Percentiles rank a stretch among this genome's conserved stretches.
Evolutionary conservation across 192 early-diverging fungal species (phyloP).

Genomic region (Rhizoclosmatium sp.): DNA sequence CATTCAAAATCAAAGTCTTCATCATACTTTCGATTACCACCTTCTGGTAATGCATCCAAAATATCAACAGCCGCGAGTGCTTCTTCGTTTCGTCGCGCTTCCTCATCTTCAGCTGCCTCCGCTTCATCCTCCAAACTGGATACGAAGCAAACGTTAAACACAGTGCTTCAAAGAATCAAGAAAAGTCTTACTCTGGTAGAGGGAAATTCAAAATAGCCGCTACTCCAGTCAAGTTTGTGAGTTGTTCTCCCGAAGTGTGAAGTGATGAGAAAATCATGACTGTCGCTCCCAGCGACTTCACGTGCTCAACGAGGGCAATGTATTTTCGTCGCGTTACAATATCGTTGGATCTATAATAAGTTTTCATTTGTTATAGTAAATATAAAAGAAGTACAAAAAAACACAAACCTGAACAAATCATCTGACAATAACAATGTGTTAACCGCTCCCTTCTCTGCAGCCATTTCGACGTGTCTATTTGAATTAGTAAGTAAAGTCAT

Average conservation of each 20-base stretch:
- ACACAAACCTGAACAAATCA: slow-evolving; percentile 78
- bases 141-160: neutral
- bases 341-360: slow-evolving; percentile 74
- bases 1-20: neutral
- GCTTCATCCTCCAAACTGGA: slow-evolving; percentile 38
- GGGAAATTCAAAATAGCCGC: slow-evolving; percentile 93
- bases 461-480: slow-evolving; percentile 78
- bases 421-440: slow-evolving; percentile 92
- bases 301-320: slow-evolving; percentile 84
- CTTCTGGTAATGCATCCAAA: slow-evolving; percentile 26
- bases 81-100: neutral
- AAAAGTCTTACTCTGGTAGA: slow-evolving; percentile 66
- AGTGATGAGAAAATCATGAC: slow-evolving; percentile 91
- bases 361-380: neutral
- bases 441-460: slow-evolving; percentile 86
- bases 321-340: slow-evolving; percentile 84
- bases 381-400: neutral
- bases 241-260: slow-evolving; percentile 95
- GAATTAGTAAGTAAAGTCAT: no score
- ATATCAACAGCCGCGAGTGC: slow-evolving; percentile 48
- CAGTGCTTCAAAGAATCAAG: neutral
- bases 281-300: slow-evolving; percentile 75
- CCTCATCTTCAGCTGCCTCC: slow-evolving; percentile 23
- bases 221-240: slow-evolving; percentile 93
- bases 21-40: slow-evolving; percentile 8